Evolutionary conservation across 108 stramenopile genomes (phyloP).

Genomic region (Aureococcus anophagefferens): DNA sequence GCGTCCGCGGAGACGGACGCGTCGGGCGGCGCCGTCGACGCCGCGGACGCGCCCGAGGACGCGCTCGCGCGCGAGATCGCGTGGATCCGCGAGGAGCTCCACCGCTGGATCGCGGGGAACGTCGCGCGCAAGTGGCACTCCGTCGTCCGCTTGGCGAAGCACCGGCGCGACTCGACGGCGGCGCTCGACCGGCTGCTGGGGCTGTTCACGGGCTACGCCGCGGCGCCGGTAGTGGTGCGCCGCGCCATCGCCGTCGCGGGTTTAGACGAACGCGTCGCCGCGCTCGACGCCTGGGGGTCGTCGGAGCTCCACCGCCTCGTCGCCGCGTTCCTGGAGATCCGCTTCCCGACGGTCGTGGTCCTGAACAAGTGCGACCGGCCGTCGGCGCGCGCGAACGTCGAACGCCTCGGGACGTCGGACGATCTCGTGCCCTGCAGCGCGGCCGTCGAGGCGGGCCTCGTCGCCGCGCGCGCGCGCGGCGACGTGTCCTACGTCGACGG

Average conservation of each 20-base stretch:
- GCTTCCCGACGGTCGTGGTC: conserved; percentile 77
- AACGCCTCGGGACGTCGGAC: conserved; percentile 23
- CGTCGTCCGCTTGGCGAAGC: conserved; percentile 47
- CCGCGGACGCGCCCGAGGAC: conserved; percentile 29
- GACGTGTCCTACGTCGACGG: neutral
- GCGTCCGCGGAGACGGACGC: conserved; percentile 60
- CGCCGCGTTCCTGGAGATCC: conserved; percentile 58
- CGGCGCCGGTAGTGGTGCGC: conserved; percentile 41
- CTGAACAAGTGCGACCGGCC: conserved; percentile 72
- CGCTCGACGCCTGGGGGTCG: conserved; percentile 54
- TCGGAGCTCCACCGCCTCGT: conserved; percentile 68
- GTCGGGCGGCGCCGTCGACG: conserved; percentile 40
- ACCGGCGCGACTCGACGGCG: conserved; percentile 3
- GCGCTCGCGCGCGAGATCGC: conserved; percentile 54
- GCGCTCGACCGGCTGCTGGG: conserved; percentile 42
- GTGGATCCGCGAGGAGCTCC: conserved; percentile 70
- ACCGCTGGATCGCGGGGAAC: conserved; percentile 76
- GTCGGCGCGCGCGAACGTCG: conserved; percentile 33
- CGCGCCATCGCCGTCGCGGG: conserved; percentile 53
- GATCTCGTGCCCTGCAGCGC: conserved; percentile 9
- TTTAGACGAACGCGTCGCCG: conserved; percentile 46
- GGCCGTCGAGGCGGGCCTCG: conserved; percentile 1
- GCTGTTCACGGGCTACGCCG: conserved; percentile 79
- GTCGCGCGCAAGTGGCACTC: conserved; percentile 64
- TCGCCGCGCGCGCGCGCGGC: neutral